phyloP scores from a whole-genome alignment of 768 basidiomycete species.

The Dacryopinax primogenitus region DNA sequence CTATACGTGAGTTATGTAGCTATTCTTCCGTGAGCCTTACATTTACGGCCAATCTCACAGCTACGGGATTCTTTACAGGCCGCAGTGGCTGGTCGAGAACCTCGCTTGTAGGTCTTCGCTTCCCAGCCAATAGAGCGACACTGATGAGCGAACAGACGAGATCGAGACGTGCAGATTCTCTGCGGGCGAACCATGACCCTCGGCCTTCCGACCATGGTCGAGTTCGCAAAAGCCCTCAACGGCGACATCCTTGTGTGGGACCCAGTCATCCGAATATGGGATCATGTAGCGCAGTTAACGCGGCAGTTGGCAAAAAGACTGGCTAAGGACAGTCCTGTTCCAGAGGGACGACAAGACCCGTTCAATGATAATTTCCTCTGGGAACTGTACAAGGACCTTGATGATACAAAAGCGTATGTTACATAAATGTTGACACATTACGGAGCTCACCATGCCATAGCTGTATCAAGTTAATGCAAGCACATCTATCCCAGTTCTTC shows the following conservation, averaged over 20 bases:
- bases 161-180: neutral
- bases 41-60: neutral
- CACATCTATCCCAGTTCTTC: constrained; percentile 4
- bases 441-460: neutral
- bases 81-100: neutral
- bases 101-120: neutral
- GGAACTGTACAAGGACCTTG: constrained; percentile 5
- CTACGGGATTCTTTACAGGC: neutral
- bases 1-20: neutral
- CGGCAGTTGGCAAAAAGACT: neutral
- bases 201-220: neutral
- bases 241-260: constrained; percentile 6
- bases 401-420: constrained; percentile 4
- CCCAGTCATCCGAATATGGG: neutral
- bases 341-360: neutral
- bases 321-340: neutral
- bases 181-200: constrained; percentile 1
- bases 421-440: neutral
- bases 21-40: neutral
- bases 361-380: neutral
- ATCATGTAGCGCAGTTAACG: neutral
- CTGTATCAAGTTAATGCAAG: neutral
- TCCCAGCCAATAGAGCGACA: neutral
- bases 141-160: neutral
- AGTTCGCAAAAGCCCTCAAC: constrained; percentile 2